Percentiles rank a stretch among this genome's conserved stretches.
These are phyloP conservation scores for Pythium myriotylum DNA, from an alignment of 352 stramenopile genomes.

Conservation along the genomic window DNA sequence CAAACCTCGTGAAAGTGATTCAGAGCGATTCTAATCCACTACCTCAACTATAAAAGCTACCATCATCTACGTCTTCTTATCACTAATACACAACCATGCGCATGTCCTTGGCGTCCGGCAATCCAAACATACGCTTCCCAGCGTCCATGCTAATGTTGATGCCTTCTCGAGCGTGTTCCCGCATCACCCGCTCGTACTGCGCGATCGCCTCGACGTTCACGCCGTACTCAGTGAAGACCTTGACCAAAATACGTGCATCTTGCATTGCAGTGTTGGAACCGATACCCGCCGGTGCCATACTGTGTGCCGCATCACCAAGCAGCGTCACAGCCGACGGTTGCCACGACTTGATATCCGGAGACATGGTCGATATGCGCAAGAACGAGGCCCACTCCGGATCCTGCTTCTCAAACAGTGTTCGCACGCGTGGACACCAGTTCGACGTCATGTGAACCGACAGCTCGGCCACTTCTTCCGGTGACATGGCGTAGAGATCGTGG, in stretches of 20 bases:
- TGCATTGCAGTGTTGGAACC: constrained; percentile 63
- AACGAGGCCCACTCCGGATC: constrained; percentile 57
- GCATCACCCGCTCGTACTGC: constrained; percentile 40
- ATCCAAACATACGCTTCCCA: constrained; percentile 6
- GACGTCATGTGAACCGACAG: constrained; percentile 46
- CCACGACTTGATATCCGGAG: constrained; percentile 55
- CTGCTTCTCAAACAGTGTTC: constrained; percentile 48
- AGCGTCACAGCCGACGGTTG: constrained; percentile 50
- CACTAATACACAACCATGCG: constrained; percentile 1
- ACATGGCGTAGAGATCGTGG: constrained; percentile 42
- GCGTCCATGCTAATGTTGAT: constrained; percentile 10
- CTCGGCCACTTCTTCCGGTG: constrained; percentile 3
- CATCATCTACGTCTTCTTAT: too few species aligned
- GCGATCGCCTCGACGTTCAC: constrained; percentile 57
- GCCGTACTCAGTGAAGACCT: constrained; percentile 44
- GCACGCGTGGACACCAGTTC: constrained; percentile 49
- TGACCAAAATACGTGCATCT: constrained; percentile 43
- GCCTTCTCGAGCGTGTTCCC: constrained; percentile 3
- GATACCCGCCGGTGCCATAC: constrained; percentile 62
- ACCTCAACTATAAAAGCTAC: too few species aligned
- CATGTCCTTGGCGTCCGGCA: constrained; percentile 10
- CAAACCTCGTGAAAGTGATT: too few species aligned
- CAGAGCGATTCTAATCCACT: too few species aligned
- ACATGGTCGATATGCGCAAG: constrained; percentile 63
- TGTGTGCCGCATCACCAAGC: constrained; percentile 63